A percentile compares a stretch with the other conserved stretches of the same genome.
Evolutionary conservation across 1,284 basidiomycete species (phyloP).

Genomic region (Rhodotorula glutinis): DNA sequence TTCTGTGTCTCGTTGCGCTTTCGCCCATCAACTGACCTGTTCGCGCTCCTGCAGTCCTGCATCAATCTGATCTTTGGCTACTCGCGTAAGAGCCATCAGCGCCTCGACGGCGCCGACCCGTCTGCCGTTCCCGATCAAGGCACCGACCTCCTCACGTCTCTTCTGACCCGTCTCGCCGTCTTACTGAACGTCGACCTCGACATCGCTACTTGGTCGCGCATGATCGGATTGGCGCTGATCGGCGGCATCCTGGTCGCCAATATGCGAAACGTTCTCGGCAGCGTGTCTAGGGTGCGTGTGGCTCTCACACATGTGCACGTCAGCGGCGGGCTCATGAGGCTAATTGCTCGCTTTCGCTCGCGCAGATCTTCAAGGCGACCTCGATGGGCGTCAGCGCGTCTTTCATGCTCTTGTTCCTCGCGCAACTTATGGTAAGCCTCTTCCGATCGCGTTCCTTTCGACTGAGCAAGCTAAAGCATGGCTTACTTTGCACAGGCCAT

Average conservation of each 20-base stretch:
- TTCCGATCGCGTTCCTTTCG: background rate
- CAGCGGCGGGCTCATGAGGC: background rate
- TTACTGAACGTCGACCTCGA: constrained; percentile 48
- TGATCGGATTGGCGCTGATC: constrained; percentile 48
- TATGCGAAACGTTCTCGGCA: constrained; percentile 48
- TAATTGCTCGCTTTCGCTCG: background rate
- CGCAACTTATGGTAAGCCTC: constrained; percentile 48
- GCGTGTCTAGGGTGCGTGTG: constrained; percentile 44
- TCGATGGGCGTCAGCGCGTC: constrained; percentile 49
- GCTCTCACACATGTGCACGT: too few relatives aligned
- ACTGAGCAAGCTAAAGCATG: too few relatives aligned
- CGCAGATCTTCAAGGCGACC: constrained; percentile 48
- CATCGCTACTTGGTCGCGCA: constrained; percentile 48
- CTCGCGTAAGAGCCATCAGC: constrained; percentile 23
- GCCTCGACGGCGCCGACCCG: background rate
- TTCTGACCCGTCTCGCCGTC: constrained; percentile 45
- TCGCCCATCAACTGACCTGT: background rate
- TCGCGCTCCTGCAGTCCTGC: constrained; percentile 39
- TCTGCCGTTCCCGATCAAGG: constrained; percentile 9
- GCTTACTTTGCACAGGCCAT: constrained; percentile 43
- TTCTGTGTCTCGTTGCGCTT: too few relatives aligned
- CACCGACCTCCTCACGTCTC: constrained; percentile 43
- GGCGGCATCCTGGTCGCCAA: constrained; percentile 50
- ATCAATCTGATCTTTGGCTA: constrained; percentile 48
- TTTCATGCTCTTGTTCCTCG: constrained; percentile 51